Evolutionary conservation across 768 basidiomycete species (phyloP).

Genomic region (Pleurotus salmoneostramineus): DNA sequence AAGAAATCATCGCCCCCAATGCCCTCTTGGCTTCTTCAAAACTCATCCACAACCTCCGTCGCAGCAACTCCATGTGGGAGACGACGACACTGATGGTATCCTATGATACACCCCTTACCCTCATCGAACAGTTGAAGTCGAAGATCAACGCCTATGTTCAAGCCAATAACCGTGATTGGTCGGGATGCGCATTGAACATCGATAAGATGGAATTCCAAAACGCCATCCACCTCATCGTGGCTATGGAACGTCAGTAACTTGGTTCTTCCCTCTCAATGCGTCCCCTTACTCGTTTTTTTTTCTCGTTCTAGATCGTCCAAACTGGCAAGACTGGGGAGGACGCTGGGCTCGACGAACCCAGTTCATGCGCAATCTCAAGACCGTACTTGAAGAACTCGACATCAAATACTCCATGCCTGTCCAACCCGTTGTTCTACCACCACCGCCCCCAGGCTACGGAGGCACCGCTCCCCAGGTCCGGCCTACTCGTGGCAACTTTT

Average conservation of each 20-base stretch:
- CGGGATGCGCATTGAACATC: conserved; percentile 57
- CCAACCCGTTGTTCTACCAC: conserved; percentile 63
- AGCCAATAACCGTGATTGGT: conserved; percentile 73
- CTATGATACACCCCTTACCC: conserved; percentile 68
- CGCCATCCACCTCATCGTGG: conserved; percentile 59
- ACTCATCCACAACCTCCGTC: conserved; percentile 73
- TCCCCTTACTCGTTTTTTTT: not conserved
- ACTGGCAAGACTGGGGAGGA: conserved; percentile 88
- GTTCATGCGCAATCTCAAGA: conserved; percentile 76
- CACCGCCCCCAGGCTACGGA: not conserved
- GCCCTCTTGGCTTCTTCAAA: conserved; percentile 66
- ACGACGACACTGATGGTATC: conserved; percentile 61
- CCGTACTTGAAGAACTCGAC: conserved; percentile 69
- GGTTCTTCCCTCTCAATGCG: not conserved
- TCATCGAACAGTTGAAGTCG: conserved; percentile 60
- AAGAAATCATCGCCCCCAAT: conserved; percentile 78
- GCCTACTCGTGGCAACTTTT: not conserved
- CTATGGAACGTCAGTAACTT: conserved; percentile 61
- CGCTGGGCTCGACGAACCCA: conserved; percentile 70
- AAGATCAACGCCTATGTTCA: conserved; percentile 57
- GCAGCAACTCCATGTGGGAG: conserved; percentile 79
- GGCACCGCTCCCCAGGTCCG: not conserved
- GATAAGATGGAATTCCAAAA: conserved; percentile 82
- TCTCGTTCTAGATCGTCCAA: conserved; percentile 53
- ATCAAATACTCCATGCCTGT: conserved; percentile 66